Base-by-base conservation (phyloP, 805 yeast genomes). In the Pichia cabralensis region DNA sequence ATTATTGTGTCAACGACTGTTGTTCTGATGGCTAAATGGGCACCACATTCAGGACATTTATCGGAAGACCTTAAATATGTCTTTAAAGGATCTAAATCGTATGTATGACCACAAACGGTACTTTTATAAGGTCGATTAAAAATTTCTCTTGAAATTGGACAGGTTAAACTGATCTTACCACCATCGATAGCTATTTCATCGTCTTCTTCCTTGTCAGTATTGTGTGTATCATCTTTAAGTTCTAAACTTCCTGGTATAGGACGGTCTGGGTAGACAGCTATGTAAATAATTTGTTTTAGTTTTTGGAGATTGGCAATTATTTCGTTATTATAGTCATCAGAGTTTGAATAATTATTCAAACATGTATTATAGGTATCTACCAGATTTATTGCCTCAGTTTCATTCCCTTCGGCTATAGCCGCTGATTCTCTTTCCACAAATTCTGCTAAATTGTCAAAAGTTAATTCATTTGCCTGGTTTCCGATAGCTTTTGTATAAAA, bases 151-250 rank as follows among this genome's bases (percentile, higher is more conserved):
- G 86, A 71, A 11, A 81, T 61, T 0, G 89, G 89, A 50, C 88
- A 85, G 18, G 62, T 66, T 38, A 82, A 50, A 30, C 76, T 74
- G n/a, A 82, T 60, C 24, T 59, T 69, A 25, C 92, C 92, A 36
- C 92, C 94, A 8, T 71, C 74, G 6, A 81, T 67, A 27, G 66
- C 71, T 22, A 81, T 30, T 16, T 78, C 89, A 16, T 76, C 83
- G 25, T 71, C 77, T 11, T 64, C 75, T 10, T 48, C 55, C 1
- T 50, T 29, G 14, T 20, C 56, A 6, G 54, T 63, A 12, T 62
- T 68, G 8, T 37, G 43, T 5, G 55, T 62, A 13, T 62, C 69
- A 7, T 38, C 42, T 7, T 42, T 50, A 9, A 36, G 39, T 17
- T 33, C 33, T 3, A 37, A 14, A 15, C 17, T 29, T 23, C 59